These are phyloP conservation scores for Schrenkiella parvula DNA, from an alignment of 345 rosid species.

Conservation along the genomic window DNA sequence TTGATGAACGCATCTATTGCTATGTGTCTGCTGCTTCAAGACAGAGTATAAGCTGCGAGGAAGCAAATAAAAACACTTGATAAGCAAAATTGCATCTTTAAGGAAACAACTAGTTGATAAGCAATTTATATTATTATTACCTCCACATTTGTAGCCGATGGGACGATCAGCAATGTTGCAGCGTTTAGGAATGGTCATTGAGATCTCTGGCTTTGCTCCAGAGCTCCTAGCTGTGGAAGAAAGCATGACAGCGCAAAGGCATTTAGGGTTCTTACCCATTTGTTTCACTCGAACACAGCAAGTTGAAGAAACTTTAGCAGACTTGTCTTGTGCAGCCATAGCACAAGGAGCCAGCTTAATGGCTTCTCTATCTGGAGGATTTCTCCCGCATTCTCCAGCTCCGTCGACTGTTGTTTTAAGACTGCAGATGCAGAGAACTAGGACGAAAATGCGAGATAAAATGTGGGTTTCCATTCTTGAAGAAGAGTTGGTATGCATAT, in stretches of 20 bases:
- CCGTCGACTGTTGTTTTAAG: constrained; percentile 41
- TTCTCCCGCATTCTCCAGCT: constrained; percentile 77
- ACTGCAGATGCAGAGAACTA: constrained; percentile 33
- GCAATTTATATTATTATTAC: constrained; percentile 17
- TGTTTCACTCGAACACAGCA: constrained; percentile 69
- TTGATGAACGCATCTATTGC: not conserved
- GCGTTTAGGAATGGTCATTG: constrained; percentile 83
- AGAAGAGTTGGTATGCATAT: constrained; percentile 22
- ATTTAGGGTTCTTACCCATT: constrained; percentile 69
- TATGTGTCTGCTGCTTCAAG: constrained; percentile 35
- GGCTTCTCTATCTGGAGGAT: constrained; percentile 77
- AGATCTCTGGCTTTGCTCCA: constrained; percentile 66
- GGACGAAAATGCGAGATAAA: constrained; percentile 40
- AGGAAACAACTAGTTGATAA: not conserved
- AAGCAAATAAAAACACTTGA: not conserved
- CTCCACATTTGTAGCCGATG: constrained; percentile 86
- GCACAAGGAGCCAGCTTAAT: constrained; percentile 83
- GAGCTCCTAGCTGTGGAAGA: constrained; percentile 70
- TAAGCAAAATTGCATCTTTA: not conserved
- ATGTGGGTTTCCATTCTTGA: constrained; percentile 38
- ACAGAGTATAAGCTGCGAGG: constrained; percentile 53
- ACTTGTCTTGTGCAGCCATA: constrained; percentile 52
- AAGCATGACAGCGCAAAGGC: constrained; percentile 87
- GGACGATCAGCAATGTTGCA: constrained; percentile 80
- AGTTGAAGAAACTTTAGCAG: constrained; percentile 51